Percentiles rank a stretch among this genome's conserved stretches.
Evolutionary conservation across 1,284 basidiomycete species (phyloP).

Genomic region (Takashimella tepidaria): DNA sequence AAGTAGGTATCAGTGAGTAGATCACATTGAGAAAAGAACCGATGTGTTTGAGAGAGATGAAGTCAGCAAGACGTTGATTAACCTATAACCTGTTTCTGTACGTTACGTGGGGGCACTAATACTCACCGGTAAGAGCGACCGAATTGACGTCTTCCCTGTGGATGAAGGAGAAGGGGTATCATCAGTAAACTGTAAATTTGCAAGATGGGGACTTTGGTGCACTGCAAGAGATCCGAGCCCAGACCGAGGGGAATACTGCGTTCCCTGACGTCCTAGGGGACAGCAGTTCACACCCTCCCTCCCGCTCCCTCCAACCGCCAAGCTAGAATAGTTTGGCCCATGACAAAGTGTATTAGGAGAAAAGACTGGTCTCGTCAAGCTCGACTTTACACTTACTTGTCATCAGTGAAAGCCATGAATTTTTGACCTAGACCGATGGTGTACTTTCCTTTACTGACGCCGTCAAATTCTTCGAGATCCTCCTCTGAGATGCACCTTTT

Average conservation of each 20-base stretch:
- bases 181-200: too few species aligned
- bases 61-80: background rate
- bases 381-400: conserved; percentile 61
- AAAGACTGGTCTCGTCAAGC: too few species aligned
- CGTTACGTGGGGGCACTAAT: background rate
- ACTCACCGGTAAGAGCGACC: conserved; percentile 84
- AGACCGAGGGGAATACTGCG: too few species aligned
- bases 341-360: too few species aligned
- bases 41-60: conserved; percentile 2
- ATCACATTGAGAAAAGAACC: background rate
- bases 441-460: conserved; percentile 94
- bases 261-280: too few species aligned
- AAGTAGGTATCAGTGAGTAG: conserved; percentile 32
- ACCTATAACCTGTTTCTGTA: background rate
- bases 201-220: too few species aligned
- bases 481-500: conserved; percentile 91
- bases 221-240: too few species aligned
- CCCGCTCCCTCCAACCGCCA: background rate
- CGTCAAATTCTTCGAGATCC: conserved; percentile 91
- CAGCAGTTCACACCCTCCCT: background rate
- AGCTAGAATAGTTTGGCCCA: too few species aligned
- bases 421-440: conserved; percentile 98
- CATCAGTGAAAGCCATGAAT: conserved; percentile 96
- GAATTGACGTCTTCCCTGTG: conserved; percentile 91
- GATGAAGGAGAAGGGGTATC: too few species aligned